Evolutionary conservation across 257 asterid species (phyloP).

Genomic region (Solanum phureja): DNA sequence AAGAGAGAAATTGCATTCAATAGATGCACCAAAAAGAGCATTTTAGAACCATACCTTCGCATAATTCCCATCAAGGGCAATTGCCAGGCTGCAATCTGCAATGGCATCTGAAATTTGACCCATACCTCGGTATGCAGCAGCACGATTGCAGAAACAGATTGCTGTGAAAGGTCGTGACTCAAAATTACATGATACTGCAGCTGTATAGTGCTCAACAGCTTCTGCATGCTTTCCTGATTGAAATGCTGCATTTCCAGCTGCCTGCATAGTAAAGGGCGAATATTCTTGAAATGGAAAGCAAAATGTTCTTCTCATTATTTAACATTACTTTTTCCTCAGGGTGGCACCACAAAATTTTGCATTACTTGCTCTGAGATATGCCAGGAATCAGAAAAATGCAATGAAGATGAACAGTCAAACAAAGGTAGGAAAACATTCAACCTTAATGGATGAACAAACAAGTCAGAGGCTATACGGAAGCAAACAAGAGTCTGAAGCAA

Average conservation of each 20-base stretch:
- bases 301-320: not conserved
- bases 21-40: not conserved
- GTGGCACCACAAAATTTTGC: not conserved
- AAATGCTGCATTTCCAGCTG: slow-evolving; percentile 93
- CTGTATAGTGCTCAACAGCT: slow-evolving; percentile 81
- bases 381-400: not conserved
- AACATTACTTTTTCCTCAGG: not conserved
- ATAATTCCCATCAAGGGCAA: slow-evolving; percentile 80
- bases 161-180: slow-evolving; percentile 94
- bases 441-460: not conserved
- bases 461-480: not conserved
- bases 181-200: slow-evolving; percentile 70
- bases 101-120: slow-evolving; percentile 87
- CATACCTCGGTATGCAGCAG: slow-evolving; percentile 86
- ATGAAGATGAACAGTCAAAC: not conserved
- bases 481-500: not conserved
- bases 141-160: slow-evolving; percentile 90
- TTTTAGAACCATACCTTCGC: slow-evolving; percentile 50
- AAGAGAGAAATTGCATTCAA: not conserved
- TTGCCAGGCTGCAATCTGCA: slow-evolving; percentile 91
- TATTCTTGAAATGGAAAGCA: not conserved
- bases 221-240: slow-evolving; percentile 70
- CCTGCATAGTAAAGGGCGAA: slow-evolving; percentile 23
- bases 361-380: not conserved
- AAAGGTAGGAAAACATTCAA: not conserved